Percentiles rank a stretch among this genome's conserved stretches.
These are phyloP conservation scores for Rhododendron ovatum DNA, from an alignment of 148 eudicot genomes.

Conservation along the genomic window DNA sequence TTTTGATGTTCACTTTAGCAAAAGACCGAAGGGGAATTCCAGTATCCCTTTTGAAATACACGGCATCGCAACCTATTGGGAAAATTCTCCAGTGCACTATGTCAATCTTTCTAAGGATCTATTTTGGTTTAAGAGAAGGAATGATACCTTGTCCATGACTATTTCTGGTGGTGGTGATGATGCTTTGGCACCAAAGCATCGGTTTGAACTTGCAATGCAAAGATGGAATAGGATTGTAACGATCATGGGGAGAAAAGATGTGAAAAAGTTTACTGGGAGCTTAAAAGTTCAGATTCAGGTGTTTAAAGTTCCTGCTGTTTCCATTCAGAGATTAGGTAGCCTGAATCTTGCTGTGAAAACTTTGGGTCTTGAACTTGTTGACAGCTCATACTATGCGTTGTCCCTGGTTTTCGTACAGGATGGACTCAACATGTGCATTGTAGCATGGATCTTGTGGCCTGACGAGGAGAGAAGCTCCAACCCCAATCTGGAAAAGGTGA, in stretches of 20 bases:
- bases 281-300: constrained; percentile 77
- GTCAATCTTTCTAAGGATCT: constrained; percentile 76
- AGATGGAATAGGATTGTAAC: constrained; percentile 65
- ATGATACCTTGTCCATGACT: constrained; percentile 10
- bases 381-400: constrained; percentile 53
- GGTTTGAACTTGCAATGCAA: constrained; percentile 41
- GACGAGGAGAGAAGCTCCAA: constrained; percentile 88
- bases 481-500: constrained; percentile 91
- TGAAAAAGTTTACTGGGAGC: constrained; percentile 74
- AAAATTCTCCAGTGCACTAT: constrained; percentile 77
- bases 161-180: constrained; percentile 24
- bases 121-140: constrained; percentile 31
- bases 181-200: constrained; percentile 26
- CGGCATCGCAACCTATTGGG: constrained; percentile 91
- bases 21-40: constrained; percentile 53
- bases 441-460: constrained; percentile 96
- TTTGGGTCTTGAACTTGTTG: constrained; percentile 51
- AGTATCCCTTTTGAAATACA: constrained; percentile 62
- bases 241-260: constrained; percentile 50
- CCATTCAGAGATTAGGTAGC: constrained; percentile 54
- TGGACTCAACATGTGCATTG: constrained; percentile 65
- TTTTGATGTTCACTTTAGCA: constrained; percentile 84
- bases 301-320: constrained; percentile 66
- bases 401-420: constrained; percentile 36
- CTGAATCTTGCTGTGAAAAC: constrained; percentile 41